Evolutionary conservation across 495 filamentous ascomycete species (phyloP).

Genomic region (Pyronema omphalodes): DNA sequence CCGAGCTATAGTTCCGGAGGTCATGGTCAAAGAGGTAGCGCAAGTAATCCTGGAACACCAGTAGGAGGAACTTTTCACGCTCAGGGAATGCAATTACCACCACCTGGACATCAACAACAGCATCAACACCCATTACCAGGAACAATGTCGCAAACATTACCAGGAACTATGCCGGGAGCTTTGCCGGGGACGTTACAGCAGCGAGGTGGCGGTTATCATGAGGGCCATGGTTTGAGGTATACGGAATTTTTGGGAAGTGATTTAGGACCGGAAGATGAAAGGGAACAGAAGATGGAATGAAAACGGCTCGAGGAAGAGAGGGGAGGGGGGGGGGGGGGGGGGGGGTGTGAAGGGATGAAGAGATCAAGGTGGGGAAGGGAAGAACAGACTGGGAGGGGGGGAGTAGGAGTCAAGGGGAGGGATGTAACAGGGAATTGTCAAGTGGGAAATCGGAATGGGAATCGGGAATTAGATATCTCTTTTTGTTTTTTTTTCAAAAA

Average conservation of each 20-base stretch:
- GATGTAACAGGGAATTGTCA: too few species aligned
- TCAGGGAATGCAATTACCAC: not conserved
- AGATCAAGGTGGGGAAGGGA: too few species aligned
- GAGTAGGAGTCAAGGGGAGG: too few species aligned
- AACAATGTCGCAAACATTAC: not conserved
- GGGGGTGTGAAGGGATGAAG: too few species aligned
- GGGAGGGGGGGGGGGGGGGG: not conserved
- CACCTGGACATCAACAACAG: not conserved
- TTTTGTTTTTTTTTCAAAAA: too few species aligned
- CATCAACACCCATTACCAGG: not conserved
- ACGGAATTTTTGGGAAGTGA: not conserved
- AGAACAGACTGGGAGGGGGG: too few species aligned
- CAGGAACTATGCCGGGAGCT: not conserved
- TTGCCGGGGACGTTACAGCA: not conserved
- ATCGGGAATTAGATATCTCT: not conserved
- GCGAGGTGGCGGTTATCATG: not conserved
- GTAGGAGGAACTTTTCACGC: not conserved
- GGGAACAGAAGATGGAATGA: constrained; percentile 1
- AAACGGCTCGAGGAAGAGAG: not conserved
- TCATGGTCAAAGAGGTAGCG: too few species aligned
- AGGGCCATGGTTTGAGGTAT: not conserved
- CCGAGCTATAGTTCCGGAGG: not conserved
- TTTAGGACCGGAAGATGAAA: not conserved
- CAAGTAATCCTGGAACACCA: not conserved
- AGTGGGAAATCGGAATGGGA: not conserved